These are phyloP conservation scores for Paraurostyla sp. DNA, from an alignment of 73 alveolate genomes.

Conservation along the genomic window DNA sequence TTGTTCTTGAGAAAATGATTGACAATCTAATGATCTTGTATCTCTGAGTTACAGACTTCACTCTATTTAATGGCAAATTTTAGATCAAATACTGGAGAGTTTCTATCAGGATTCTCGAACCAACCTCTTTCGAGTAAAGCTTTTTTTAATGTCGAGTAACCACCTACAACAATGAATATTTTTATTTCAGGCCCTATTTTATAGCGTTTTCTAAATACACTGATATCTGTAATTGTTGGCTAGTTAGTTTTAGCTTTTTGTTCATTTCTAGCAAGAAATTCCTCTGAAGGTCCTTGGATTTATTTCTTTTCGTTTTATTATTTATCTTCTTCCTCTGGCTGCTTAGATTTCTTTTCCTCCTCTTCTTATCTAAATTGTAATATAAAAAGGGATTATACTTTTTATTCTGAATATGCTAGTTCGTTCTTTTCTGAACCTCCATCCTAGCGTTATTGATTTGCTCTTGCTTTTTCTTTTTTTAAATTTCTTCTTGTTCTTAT, in stretches of 20 bases:
- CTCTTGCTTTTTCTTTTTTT: slow-evolving; percentile 6
- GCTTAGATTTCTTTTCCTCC: background rate
- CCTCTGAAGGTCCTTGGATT: slow-evolving; percentile 57
- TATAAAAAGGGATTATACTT: background rate
- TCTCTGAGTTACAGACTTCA: slow-evolving; percentile 43
- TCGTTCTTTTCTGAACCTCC: slow-evolving; percentile 13
- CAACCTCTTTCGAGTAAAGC: slow-evolving; percentile 96
- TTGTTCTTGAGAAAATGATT: slow-evolving; percentile 86
- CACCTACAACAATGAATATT: slow-evolving; percentile 89
- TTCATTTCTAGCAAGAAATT: slow-evolving; percentile 62
- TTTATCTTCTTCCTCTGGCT: background rate
- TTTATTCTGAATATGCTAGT: background rate
- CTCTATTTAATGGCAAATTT: slow-evolving; percentile 67
- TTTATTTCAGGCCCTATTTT: slow-evolving; percentile 66
- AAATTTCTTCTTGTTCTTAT: background rate
- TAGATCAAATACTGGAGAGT: slow-evolving; percentile 90
- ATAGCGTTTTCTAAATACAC: slow-evolving; percentile 72
- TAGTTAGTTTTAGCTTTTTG: slow-evolving; percentile 5
- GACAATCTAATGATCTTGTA: slow-evolving; percentile 55
- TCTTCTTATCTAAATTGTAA: slow-evolving; percentile 20
- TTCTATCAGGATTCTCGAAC: slow-evolving; percentile 90
- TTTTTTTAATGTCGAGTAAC: slow-evolving; percentile 84
- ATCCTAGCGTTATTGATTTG: background rate
- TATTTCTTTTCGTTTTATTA: background rate
- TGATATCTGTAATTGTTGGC: slow-evolving; percentile 74